Evolutionary conservation across 495 filamentous ascomycete species (phyloP).

Genomic region (Tricharina praecox): DNA sequence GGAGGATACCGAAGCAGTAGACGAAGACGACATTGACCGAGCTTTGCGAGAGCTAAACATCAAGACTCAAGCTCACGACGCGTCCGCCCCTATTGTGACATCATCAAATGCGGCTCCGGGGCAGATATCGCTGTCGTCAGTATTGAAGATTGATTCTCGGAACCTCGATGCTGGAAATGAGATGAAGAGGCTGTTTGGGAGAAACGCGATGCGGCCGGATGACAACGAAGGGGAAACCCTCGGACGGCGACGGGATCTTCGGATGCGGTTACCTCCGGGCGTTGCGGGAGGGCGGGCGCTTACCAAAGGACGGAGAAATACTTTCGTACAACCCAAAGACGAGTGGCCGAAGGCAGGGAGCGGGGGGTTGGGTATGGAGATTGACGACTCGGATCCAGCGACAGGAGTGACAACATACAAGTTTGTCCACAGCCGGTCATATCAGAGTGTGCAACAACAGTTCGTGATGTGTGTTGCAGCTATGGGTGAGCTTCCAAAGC

Average conservation of each 20-base stretch:
- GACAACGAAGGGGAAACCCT: constrained; percentile 35
- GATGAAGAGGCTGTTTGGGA: constrained; percentile 85
- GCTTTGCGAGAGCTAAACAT: constrained; percentile 51
- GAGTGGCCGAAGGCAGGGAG: constrained; percentile 71
- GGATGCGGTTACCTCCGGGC: background rate
- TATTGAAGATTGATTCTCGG: constrained; percentile 58
- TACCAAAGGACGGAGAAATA: constrained; percentile 45
- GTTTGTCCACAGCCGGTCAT: constrained; percentile 58
- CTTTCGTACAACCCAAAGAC: constrained; percentile 77
- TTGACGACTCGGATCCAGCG: constrained; percentile 32
- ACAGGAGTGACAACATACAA: constrained; percentile 39
- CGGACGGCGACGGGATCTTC: constrained; percentile 30
- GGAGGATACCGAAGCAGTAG: no score
- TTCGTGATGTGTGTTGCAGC: constrained; percentile 57
- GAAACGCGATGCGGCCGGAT: constrained; percentile 51
- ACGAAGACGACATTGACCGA: constrained; percentile 64
- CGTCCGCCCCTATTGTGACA: constrained; percentile 9
- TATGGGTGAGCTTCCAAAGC: constrained; percentile 28
- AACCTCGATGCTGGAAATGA: constrained; percentile 78
- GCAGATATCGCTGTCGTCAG: constrained; percentile 31
- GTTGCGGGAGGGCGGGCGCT: background rate
- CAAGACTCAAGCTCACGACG: constrained; percentile 8
- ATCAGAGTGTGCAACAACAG: constrained; percentile 55
- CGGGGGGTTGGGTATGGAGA: constrained; percentile 71
- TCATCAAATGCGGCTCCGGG: constrained; percentile 22